Percentiles rank a stretch among this genome's conserved stretches.
Evolutionary conservation across 176 grass and related monocot genomes (phyloP).

Genomic region (Carex myosuroides): DNA sequence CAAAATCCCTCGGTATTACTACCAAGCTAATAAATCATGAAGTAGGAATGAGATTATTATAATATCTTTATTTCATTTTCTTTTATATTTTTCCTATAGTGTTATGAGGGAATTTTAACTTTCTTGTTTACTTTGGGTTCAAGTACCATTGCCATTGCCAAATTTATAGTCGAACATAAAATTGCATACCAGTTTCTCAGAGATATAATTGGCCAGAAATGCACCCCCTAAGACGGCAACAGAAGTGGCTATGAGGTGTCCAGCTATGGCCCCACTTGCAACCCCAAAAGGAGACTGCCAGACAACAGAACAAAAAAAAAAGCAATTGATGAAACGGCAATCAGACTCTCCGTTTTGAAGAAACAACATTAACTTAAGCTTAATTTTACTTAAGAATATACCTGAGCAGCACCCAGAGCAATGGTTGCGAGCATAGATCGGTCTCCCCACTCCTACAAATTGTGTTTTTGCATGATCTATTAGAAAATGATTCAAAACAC

Average conservation of each 20-base stretch:
- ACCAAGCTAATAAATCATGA: background rate
- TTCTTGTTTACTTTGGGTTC: background rate
- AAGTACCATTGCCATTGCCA: background rate
- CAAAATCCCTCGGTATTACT: background rate
- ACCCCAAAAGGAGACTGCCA: conserved; percentile 77
- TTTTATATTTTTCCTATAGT: background rate
- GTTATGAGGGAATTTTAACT: background rate
- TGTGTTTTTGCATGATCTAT: background rate
- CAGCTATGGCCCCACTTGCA: conserved; percentile 80
- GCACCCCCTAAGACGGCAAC: conserved; percentile 79
- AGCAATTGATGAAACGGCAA: background rate
- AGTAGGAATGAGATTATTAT: background rate
- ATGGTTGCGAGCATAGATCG: conserved; percentile 98
- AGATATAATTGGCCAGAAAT: conserved; percentile 87
- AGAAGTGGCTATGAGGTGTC: conserved; percentile 73
- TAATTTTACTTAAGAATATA: conserved; percentile 18
- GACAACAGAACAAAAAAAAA: background rate
- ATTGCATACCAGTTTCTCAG: conserved; percentile 72
- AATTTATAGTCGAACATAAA: background rate
- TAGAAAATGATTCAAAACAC: background rate
- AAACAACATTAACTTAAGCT: background rate
- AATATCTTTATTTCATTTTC: background rate
- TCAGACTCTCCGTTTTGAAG: background rate
- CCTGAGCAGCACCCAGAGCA: conserved; percentile 93
- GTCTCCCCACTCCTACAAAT: conserved; percentile 80